phyloP scores from a whole-genome alignment of 192 early-diverging fungal species.

The Coemansia sp. region DNA sequence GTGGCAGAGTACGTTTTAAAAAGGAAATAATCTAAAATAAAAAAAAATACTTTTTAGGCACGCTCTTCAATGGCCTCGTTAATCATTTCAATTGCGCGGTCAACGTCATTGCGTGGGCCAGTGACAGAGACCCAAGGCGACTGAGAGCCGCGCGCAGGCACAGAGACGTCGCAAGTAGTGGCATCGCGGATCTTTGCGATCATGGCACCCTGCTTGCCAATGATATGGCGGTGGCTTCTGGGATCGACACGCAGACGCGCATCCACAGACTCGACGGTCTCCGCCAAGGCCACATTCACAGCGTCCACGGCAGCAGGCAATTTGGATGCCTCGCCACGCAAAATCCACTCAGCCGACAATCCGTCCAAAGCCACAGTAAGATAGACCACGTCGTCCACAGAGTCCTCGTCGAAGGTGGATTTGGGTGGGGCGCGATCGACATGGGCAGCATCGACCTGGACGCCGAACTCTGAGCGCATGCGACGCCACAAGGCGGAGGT shows the following conservation, averaged over 20 bases:
- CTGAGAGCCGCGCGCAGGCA: constrained; percentile 54
- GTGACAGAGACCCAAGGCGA: constrained; percentile 34
- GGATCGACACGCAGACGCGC: constrained; percentile 56
- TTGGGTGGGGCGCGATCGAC: constrained; percentile 40
- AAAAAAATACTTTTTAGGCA: constrained; percentile 7
- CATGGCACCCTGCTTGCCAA: constrained; percentile 72
- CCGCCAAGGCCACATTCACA: constrained; percentile 26
- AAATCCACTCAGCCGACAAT: constrained; percentile 52
- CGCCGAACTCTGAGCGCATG: constrained; percentile 64
- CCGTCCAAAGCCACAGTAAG: constrained; percentile 19
- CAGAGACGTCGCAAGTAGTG: constrained; percentile 64
- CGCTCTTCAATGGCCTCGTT: constrained; percentile 44
- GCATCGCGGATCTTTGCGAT: constrained; percentile 71
- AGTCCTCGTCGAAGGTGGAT: constrained; percentile 13
- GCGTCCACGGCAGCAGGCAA: constrained; percentile 45
- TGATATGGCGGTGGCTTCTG: constrained; percentile 65
- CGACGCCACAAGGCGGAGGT: constrained; percentile 58
- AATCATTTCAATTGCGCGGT: constrained; percentile 40
- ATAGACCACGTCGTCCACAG: constrained; percentile 26
- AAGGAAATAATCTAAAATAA: neutral
- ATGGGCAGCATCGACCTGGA: constrained; percentile 57
- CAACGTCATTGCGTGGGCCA: constrained; percentile 29
- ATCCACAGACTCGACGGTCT: constrained; percentile 8
- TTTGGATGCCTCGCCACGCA: constrained; percentile 59
- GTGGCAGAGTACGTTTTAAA: no score